Percentiles rank a stretch among this genome's conserved stretches.
Evolutionary conservation across 805 yeast species (phyloP).

Genomic region (Spathaspora boniae): DNA sequence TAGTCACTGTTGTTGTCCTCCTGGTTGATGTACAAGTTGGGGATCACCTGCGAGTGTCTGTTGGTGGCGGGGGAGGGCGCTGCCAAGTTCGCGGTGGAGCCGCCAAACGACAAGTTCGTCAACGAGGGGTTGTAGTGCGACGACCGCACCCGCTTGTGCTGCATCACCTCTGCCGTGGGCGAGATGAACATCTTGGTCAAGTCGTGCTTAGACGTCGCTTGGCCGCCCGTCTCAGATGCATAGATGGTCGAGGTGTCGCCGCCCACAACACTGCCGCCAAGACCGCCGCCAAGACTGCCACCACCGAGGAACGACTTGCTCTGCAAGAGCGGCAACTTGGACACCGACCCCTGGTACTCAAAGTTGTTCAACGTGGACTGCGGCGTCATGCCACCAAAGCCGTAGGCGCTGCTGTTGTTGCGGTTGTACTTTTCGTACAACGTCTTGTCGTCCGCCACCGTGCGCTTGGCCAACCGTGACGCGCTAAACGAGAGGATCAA

Average conservation of each 20-base stretch:
- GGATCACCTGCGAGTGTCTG: constrained; percentile 29
- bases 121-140: constrained; percentile 20
- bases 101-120: constrained; percentile 16
- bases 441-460: constrained; percentile 30
- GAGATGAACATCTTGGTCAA: constrained; percentile 62
- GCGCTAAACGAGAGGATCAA: constrained; percentile 46
- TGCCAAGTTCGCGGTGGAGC: constrained; percentile 15
- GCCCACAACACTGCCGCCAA: constrained; percentile 12
- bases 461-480: constrained; percentile 47
- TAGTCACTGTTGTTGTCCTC: constrained; percentile 34
- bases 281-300: constrained; percentile 12
- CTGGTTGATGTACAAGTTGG: constrained; percentile 38
- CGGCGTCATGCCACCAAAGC: constrained; percentile 19
- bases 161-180: constrained; percentile 74
- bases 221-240: constrained; percentile 26
- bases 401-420: constrained; percentile 29
- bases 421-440: constrained; percentile 30
- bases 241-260: constrained; percentile 36
- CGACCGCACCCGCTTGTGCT: constrained; percentile 36
- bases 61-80: constrained; percentile 20
- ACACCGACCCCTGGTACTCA: constrained; percentile 19
- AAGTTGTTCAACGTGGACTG: constrained; percentile 14
- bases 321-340: constrained; percentile 30
- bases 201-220: constrained; percentile 35
- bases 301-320: constrained; percentile 16